phyloP scores from a whole-genome alignment of 2,329 filamentous ascomycete species.

The Aspergillus ochraceus region DNA sequence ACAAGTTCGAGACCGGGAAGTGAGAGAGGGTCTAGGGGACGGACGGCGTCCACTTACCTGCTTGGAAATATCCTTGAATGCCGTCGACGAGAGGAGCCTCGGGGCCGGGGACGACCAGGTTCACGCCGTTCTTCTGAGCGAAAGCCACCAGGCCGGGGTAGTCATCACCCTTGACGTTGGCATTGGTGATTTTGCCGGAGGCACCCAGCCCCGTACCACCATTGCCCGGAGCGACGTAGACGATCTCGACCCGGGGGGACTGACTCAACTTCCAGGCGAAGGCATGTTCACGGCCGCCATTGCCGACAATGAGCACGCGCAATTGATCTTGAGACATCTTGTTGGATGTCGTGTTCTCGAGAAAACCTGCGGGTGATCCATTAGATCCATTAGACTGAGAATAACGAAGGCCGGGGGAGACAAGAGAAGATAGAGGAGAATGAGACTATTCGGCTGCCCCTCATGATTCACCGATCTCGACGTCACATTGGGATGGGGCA shows the following conservation, averaged over 20 bases:
- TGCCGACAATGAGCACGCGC: conserved; percentile 82
- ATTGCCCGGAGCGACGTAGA: conserved; percentile 72
- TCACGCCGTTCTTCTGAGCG: conserved; percentile 70
- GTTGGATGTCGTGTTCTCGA: conserved; percentile 19
- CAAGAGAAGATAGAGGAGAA: background rate
- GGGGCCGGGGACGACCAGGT: conserved; percentile 85
- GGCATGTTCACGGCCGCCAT: conserved; percentile 91
- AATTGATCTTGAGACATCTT: conserved; percentile 51
- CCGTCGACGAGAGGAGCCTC: conserved; percentile 93
- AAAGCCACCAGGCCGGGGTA: conserved; percentile 76
- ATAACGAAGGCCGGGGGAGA: background rate
- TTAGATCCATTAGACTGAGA: background rate
- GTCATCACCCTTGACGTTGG: conserved; percentile 71
- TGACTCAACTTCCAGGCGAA: conserved; percentile 91
- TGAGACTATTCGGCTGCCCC: background rate
- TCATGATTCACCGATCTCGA: background rate
- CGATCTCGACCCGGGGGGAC: conserved; percentile 74
- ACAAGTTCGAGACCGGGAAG: background rate
- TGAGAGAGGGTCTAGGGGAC: background rate
- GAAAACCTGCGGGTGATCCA: conserved; percentile 10
- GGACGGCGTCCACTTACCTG: conserved; percentile 38
- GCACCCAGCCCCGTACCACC: conserved; percentile 70
- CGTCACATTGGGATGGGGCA: background rate
- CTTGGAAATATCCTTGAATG: conserved; percentile 77
- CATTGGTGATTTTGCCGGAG: conserved; percentile 67